Evolutionary conservation across 1,284 basidiomycete genomes (phyloP).

Genomic region (Schizopora paradoxa): DNA sequence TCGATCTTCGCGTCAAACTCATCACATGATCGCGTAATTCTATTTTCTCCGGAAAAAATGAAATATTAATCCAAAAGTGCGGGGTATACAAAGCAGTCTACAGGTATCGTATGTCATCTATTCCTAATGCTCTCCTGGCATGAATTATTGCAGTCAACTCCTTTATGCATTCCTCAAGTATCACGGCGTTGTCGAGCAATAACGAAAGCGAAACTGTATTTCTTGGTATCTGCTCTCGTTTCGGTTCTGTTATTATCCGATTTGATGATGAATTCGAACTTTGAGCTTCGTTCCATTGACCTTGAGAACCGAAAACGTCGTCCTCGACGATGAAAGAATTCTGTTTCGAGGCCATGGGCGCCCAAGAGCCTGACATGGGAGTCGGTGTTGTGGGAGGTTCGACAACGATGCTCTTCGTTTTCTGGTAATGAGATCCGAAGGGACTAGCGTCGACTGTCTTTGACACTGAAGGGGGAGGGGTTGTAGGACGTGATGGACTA

Average conservation of each 20-base stretch:
- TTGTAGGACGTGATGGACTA: conserved; percentile 27
- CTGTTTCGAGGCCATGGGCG: conserved; percentile 39
- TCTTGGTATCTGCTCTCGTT: conserved; percentile 25
- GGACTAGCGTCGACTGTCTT: conserved; percentile 65
- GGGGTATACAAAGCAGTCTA: conserved; percentile 36
- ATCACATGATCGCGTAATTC: conserved; percentile 6
- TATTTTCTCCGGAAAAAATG: neutral
- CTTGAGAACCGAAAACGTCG: conserved; percentile 55
- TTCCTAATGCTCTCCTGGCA: conserved; percentile 79
- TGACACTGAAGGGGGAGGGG: conserved; percentile 41
- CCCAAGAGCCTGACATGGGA: conserved; percentile 59
- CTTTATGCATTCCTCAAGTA: conserved; percentile 94
- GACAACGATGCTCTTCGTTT: conserved; percentile 69
- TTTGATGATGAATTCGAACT: conserved; percentile 16
- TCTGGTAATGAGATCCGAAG: conserved; percentile 81
- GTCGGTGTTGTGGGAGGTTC: conserved; percentile 62
- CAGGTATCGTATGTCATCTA: conserved; percentile 77
- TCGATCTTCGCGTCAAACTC: conserved; percentile 2
- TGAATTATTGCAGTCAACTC: conserved; percentile 87
- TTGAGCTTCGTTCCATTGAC: conserved; percentile 47
- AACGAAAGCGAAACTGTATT: conserved; percentile 70
- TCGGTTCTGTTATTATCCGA: conserved; percentile 20
- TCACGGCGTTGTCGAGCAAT: conserved; percentile 90
- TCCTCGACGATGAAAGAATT: conserved; percentile 57
- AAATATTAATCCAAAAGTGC: neutral